Evolutionary conservation across 78 protist species (phyloP), one percentile per base, ranked within the genome.

Genomic region (Parvularia atlantis): DNA sequence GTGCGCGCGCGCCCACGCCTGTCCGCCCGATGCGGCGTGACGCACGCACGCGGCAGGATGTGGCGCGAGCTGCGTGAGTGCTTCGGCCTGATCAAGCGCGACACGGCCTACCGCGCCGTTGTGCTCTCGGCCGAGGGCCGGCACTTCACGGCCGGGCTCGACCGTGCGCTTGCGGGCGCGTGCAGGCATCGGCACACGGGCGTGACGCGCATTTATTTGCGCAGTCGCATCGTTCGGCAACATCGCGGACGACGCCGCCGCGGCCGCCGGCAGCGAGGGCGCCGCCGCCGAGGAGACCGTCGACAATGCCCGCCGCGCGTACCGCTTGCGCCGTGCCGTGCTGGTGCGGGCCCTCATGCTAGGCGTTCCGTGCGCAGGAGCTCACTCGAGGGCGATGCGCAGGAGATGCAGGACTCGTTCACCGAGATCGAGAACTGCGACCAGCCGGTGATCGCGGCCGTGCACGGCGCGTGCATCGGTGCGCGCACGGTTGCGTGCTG

Each of bases 391-490:
- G 53, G 53, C 16, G 53, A 48, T 48, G 53, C 13, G 13, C 53
- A 13, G 53, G 53, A 4, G 7, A 41, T 28, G n/a, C 69, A 64
- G 69, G 69, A 64, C 37, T 43, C 57, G 19, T 64, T 64, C 36
- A 41, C 69, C 22, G 54, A 6, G 35, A 64, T 64, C 9, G 69
- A 61, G 28, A 61, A 71, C 24, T 78, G 83, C 71, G 56, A 28
- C 24, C 33, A 1, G 40, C 77, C 76, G 28, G 84, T 82, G 6
- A 81, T 87, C 22, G 87, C 85, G 13, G 83, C 74, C 0, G 56
- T 81, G 0, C 89, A 87, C 43, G 77, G 84, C 24, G 70, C 68
- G 20, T 80, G 86, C 63, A 56, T 87, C 46, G 77, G 77, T 7
- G 77, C 28, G 13, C 69, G 54, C 22, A 28, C 33, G 28, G 60